Evolutionary conservation across 2,329 filamentous ascomycete species (phyloP).

Genomic region (Gliomastix tumulicola): DNA sequence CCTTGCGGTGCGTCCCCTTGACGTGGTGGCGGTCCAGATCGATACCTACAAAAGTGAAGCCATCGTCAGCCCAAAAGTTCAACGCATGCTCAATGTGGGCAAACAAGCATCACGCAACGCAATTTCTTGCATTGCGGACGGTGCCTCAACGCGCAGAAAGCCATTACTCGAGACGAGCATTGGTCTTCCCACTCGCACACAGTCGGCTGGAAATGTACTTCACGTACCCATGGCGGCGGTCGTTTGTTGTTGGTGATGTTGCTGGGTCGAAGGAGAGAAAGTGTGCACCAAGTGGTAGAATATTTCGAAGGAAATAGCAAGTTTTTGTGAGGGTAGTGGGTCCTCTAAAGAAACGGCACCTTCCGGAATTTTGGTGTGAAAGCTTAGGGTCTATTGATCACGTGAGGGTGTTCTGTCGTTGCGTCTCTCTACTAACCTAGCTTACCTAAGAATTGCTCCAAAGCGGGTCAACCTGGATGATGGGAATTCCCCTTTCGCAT

Average conservation of each 20-base stretch:
- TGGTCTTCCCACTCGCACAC: conserved; percentile 42
- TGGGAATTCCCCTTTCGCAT: too few species aligned
- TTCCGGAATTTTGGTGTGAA: too few species aligned
- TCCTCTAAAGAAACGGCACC: too few species aligned
- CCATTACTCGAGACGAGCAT: background rate
- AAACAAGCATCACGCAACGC: conserved; percentile 7
- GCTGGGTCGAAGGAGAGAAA: conserved; percentile 20
- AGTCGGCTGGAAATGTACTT: conserved; percentile 29
- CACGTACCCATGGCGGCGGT: conserved; percentile 57
- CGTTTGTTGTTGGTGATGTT: conserved; percentile 29
- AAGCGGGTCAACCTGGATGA: too few species aligned
- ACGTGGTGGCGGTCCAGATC: conserved; percentile 66
- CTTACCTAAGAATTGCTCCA: too few species aligned
- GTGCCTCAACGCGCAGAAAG: conserved; percentile 8
- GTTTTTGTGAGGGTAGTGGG: too few species aligned
- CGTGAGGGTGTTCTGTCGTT: too few species aligned
- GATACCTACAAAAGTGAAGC: conserved; percentile 53
- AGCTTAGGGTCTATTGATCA: too few species aligned
- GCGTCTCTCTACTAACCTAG: too few species aligned
- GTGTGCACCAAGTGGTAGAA: conserved; percentile 7
- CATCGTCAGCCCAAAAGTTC: conserved; percentile 56
- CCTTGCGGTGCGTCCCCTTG: conserved; percentile 75
- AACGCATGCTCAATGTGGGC: conserved; percentile 53
- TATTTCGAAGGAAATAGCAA: conserved; percentile 17
- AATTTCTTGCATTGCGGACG: conserved; percentile 8